Evolutionary conservation across 192 early-diverging fungal genomes (phyloP).

Genomic region (Coemansia sp.): DNA sequence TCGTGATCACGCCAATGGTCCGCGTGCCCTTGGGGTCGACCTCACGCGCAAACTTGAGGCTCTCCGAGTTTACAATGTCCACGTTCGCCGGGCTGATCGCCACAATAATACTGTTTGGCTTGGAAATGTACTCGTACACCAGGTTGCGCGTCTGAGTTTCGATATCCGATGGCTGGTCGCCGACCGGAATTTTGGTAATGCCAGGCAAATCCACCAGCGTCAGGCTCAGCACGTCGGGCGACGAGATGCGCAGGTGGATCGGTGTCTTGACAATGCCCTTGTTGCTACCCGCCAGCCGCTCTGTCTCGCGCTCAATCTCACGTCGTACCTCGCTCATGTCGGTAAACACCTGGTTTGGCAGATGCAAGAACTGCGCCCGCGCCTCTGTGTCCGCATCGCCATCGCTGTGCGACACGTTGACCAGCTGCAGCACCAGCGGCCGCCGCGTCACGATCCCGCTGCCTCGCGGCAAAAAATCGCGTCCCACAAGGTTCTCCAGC

Average conservation of each 20-base stretch:
- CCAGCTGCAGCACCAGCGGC: conserved; percentile 77
- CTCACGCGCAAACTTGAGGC: conserved; percentile 81
- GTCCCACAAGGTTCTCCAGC: conserved; percentile 95
- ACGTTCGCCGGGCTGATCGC: conserved; percentile 81
- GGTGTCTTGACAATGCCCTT: conserved; percentile 77
- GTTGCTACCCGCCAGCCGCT: conserved; percentile 73
- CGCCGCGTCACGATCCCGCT: conserved; percentile 83
- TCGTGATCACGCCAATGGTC: conserved; percentile 79
- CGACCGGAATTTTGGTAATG: conserved; percentile 72
- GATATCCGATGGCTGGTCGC: conserved; percentile 81
- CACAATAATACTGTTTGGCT: conserved; percentile 83
- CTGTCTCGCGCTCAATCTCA: conserved; percentile 81
- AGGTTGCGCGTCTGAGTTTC: conserved; percentile 76
- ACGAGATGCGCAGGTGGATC: conserved; percentile 75
- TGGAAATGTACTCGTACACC: conserved; percentile 75
- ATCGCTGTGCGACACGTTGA: conserved; percentile 54
- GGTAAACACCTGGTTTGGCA: conserved; percentile 71
- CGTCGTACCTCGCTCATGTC: conserved; percentile 74
- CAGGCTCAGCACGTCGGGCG: conserved; percentile 72
- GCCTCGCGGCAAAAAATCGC: conserved; percentile 95
- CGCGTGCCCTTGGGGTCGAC: conserved; percentile 77
- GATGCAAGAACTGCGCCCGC: conserved; percentile 72
- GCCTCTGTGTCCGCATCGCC: conserved; percentile 16
- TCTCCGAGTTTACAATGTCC: conserved; percentile 81
- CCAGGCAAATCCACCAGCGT: conserved; percentile 85